Conservation (phyloP, 495 filamentous ascomycete genomes). For the Aspergillus asperescens region DNA sequence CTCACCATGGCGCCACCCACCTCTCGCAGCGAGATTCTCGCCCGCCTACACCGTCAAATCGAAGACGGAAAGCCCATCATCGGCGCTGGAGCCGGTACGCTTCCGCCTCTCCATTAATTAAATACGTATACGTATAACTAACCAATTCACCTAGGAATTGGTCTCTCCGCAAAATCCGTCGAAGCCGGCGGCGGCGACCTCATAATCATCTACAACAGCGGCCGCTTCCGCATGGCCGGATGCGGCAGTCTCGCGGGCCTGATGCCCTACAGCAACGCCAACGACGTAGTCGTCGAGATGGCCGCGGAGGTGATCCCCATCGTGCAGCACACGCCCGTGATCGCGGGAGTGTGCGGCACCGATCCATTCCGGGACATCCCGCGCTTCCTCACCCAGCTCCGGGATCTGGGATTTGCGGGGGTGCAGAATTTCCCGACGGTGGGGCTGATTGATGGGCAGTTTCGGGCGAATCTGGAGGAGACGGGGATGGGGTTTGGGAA, state of each 20-base stretch:
- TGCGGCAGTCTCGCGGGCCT: slow-evolving; percentile 63
- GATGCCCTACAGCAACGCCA: slow-evolving; percentile 69
- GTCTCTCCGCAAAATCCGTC: slow-evolving; percentile 64
- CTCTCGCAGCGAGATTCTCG: slow-evolving; percentile 51
- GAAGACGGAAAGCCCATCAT: slow-evolving; percentile 52
- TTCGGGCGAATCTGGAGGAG: slow-evolving; percentile 61
- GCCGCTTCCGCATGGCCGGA: slow-evolving; percentile 69
- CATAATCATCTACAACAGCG: slow-evolving; percentile 68
- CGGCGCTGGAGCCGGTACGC: slow-evolving; percentile 59
- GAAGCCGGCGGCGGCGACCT: slow-evolving; percentile 62
- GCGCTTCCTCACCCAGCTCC: slow-evolving; percentile 52
- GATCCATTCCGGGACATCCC: slow-evolving; percentile 59
- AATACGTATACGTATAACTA: not conserved
- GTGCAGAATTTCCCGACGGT: slow-evolving; percentile 73
- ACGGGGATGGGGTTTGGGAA: slow-evolving; percentile 61
- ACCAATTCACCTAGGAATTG: slow-evolving; percentile 48
- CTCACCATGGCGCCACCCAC: slow-evolving; percentile 37
- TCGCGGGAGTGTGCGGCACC: slow-evolving; percentile 63
- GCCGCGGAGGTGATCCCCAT: slow-evolving; percentile 56
- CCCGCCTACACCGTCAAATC: slow-evolving; percentile 48
- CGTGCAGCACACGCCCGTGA: slow-evolving; percentile 54
- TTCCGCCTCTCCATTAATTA: not conserved
- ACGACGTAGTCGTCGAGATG: slow-evolving; percentile 65
- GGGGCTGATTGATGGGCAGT: slow-evolving; percentile 62
- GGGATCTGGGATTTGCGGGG: slow-evolving; percentile 56